Conservation (phyloP, 306 rosid species). For the Crataegus laevigata region DNA sequence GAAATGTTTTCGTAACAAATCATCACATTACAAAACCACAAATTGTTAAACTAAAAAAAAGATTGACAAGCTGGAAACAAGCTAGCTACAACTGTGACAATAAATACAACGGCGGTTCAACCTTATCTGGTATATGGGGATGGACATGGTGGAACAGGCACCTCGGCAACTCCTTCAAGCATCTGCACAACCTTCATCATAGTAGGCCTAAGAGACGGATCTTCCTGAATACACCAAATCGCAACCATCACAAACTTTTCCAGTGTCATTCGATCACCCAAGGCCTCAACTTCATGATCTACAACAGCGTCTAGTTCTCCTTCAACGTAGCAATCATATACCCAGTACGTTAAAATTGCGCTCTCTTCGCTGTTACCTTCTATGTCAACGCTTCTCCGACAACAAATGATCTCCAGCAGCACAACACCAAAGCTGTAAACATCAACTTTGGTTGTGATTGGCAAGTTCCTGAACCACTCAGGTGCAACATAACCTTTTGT, state of each 20-base stretch:
- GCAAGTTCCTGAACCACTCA: slow-evolving; percentile 35
- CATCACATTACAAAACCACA: not conserved
- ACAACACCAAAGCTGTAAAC: slow-evolving; percentile 31
- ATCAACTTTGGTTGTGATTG: slow-evolving; percentile 32
- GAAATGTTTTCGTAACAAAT: too few relatives aligned
- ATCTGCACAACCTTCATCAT: slow-evolving; percentile 27
- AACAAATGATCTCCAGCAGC: slow-evolving; percentile 30
- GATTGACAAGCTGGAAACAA: not conserved
- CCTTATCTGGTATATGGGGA: not conserved
- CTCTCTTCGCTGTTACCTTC: not conserved
- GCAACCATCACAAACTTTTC: slow-evolving; percentile 10
- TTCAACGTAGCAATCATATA: slow-evolving; percentile 11
- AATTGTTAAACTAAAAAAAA: not conserved
- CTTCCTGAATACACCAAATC: slow-evolving; percentile 33
- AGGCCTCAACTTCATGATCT: not conserved
- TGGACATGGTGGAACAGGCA: slow-evolving; percentile 26
- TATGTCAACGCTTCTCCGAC: slow-evolving; percentile 16
- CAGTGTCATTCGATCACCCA: slow-evolving; percentile 3
- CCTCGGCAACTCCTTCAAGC: slow-evolving; percentile 36
- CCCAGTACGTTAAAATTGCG: slow-evolving; percentile 11
- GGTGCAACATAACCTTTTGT: slow-evolving; percentile 46
- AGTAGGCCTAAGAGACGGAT: slow-evolving; percentile 17
- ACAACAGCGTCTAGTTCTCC: not conserved
- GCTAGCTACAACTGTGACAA: not conserved
- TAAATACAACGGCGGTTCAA: not conserved